phyloP scores from a whole-genome alignment of 441 rosid species.

The Cnidoscolus chayamansa region DNA sequence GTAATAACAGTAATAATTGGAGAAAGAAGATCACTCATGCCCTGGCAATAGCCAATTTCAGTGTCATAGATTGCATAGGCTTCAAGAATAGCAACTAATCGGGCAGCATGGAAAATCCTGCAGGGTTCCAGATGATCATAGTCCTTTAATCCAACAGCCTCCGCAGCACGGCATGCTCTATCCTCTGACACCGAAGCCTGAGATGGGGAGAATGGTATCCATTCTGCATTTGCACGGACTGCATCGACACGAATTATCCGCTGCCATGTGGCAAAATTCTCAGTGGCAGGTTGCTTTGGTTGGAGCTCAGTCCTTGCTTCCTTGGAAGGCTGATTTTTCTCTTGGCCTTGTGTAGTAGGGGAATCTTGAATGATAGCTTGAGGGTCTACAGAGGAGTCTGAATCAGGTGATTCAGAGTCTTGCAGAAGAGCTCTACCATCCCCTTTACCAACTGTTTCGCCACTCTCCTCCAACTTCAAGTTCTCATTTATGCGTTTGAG shows the following conservation, averaged over 20 bases:
- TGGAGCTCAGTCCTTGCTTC: slow-evolving; percentile 32
- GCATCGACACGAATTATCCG: slow-evolving; percentile 92
- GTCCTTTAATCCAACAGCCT: slow-evolving; percentile 77
- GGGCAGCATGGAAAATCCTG: slow-evolving; percentile 86
- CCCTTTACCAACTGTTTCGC: slow-evolving; percentile 30
- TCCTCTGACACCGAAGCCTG: slow-evolving; percentile 58
- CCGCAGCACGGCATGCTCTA: slow-evolving; percentile 59
- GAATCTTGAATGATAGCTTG: slow-evolving; percentile 47
- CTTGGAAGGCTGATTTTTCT: slow-evolving; percentile 35
- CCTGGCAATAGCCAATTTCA: slow-evolving; percentile 94
- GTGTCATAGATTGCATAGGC: slow-evolving; percentile 85
- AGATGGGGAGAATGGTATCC: slow-evolving; percentile 55
- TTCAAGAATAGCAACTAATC: slow-evolving; percentile 82
- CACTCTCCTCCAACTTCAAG: slow-evolving; percentile 34
- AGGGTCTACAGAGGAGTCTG: slow-evolving; percentile 65
- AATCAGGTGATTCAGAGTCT: slow-evolving; percentile 62
- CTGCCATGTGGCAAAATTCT: slow-evolving; percentile 80
- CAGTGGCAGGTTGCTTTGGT: slow-evolving; percentile 34
- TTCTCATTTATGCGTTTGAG: slow-evolving; percentile 38
- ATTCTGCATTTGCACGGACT: slow-evolving; percentile 78
- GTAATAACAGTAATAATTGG: slow-evolving; percentile 73
- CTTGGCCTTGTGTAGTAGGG: slow-evolving; percentile 39
- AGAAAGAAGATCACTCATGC: slow-evolving; percentile 89
- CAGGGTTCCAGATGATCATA: slow-evolving; percentile 74
- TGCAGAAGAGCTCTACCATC: slow-evolving; percentile 39